Conservation (phyloP, 2,329 filamentous ascomycete species). For the Byssothecium circinans region DNA sequence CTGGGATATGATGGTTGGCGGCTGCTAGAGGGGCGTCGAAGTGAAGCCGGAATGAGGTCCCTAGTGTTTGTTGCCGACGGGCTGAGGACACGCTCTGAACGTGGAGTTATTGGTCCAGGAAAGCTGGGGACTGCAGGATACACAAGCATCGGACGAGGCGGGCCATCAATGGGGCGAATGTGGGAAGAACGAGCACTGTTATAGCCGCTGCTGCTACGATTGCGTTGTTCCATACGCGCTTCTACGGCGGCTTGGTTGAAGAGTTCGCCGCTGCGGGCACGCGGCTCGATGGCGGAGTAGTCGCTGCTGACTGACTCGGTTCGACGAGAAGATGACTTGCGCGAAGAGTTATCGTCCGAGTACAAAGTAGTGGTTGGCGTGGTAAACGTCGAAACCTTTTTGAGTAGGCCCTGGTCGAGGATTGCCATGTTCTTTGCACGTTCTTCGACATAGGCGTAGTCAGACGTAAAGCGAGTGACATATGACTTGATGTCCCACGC, state of each 20-base stretch:
- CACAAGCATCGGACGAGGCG: constrained; percentile 24
- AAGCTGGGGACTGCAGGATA: not conserved
- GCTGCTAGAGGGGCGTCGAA: constrained; percentile 12
- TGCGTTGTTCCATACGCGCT: constrained; percentile 43
- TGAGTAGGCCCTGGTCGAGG: constrained; percentile 69
- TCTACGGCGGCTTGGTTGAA: constrained; percentile 48
- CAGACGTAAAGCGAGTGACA: constrained; percentile 73
- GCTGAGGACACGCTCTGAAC: too few species aligned
- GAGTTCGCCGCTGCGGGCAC: constrained; percentile 67
- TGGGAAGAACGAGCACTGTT: constrained; percentile 36
- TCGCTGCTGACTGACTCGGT: constrained; percentile 47
- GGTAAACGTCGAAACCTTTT: constrained; percentile 62
- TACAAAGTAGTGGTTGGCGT: constrained; percentile 54
- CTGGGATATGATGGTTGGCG: not conserved
- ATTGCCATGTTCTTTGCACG: constrained; percentile 72
- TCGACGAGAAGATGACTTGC: constrained; percentile 49
- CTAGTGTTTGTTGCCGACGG: too few species aligned
- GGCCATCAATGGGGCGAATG: constrained; percentile 28
- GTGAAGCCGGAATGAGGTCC: too few species aligned
- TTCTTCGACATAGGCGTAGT: constrained; percentile 76
- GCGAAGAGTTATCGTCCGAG: constrained; percentile 45
- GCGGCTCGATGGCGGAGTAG: constrained; percentile 46
- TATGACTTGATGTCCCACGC: constrained; percentile 73
- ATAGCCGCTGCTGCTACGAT: constrained; percentile 68
- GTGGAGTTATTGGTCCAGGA: not conserved